Evolutionary conservation across 139 green algal species (phyloP).

Genomic region (Chlorella sp.): DNA sequence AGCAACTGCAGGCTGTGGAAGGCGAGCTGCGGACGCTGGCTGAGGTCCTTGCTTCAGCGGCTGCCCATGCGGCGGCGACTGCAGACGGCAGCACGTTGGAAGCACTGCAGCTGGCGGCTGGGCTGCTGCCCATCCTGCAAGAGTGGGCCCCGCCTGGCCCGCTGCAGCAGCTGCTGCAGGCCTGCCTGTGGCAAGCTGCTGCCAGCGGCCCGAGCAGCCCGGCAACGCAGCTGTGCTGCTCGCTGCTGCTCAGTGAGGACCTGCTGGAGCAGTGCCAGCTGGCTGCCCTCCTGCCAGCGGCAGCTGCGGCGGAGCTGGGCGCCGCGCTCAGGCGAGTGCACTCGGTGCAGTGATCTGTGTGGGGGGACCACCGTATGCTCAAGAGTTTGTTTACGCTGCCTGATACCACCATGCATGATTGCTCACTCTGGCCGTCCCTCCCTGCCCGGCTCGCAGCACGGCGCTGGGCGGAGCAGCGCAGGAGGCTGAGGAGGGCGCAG

Average conservation of each 20-base stretch:
- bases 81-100: no score
- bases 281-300: not conserved
- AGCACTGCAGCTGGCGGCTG: not conserved
- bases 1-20: not conserved
- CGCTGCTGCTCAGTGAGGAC: not conserved
- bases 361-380: no score
- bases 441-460: not conserved
- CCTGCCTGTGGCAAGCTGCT: not conserved
- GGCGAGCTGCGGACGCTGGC: not conserved
- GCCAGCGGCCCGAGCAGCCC: no score
- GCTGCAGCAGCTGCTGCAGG: conserved; percentile 17
- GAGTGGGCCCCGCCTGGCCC: not conserved
- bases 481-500: not conserved
- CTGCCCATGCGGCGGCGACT: not conserved
- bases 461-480: not conserved
- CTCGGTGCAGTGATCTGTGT: not conserved
- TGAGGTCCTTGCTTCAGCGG: not conserved
- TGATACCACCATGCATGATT: no score
- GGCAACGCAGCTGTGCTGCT: not conserved
- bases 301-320: not conserved
- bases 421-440: not conserved
- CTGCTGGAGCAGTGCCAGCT: conserved; percentile 1
- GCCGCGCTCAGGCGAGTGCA: not conserved
- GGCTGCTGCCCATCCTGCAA: not conserved
- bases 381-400: no score